Conservation (phyloP, 2,329 filamentous ascomycete species). For the Pseudocercospora macadamiae region DNA sequence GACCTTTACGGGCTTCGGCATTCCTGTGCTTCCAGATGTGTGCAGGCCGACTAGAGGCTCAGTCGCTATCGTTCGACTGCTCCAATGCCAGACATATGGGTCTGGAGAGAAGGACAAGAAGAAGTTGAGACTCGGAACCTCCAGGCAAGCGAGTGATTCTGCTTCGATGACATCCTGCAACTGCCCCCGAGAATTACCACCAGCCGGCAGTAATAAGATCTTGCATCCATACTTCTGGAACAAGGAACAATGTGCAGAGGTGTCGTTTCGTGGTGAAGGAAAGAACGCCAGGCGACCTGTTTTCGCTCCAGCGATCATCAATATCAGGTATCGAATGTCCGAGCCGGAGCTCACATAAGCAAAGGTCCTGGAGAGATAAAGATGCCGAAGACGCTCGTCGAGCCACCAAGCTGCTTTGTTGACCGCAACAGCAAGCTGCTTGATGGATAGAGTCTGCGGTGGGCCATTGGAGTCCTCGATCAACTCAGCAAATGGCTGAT, state of each 20-base stretch:
- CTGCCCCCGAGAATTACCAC: constrained; percentile 2
- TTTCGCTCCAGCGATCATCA: constrained; percentile 21
- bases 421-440: constrained; percentile 16
- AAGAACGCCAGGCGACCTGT: constrained; percentile 22
- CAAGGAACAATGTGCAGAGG: constrained; percentile 14
- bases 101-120: constrained; percentile 13
- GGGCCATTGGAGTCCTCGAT: background rate
- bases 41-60: constrained; percentile 22
- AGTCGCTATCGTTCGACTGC: constrained; percentile 11
- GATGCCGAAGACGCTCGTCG: constrained; percentile 18
- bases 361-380: constrained; percentile 7
- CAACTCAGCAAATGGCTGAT: constrained; percentile 12
- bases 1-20: constrained; percentile 22
- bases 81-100: constrained; percentile 19
- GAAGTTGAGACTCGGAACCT: constrained; percentile 20
- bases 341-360: constrained; percentile 15
- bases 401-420: constrained; percentile 24
- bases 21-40: constrained; percentile 21
- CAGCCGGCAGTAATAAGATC: constrained; percentile 14
- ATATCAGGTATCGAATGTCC: constrained; percentile 19
- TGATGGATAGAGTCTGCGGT: constrained; percentile 3
- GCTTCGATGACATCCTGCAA: constrained; percentile 16
- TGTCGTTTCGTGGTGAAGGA: constrained; percentile 21
- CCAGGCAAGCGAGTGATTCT: constrained; percentile 14
- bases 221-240: constrained; percentile 22